Conservation (phyloP, 352 stramenopile genomes). For the Blastocystis sp. region DNA sequence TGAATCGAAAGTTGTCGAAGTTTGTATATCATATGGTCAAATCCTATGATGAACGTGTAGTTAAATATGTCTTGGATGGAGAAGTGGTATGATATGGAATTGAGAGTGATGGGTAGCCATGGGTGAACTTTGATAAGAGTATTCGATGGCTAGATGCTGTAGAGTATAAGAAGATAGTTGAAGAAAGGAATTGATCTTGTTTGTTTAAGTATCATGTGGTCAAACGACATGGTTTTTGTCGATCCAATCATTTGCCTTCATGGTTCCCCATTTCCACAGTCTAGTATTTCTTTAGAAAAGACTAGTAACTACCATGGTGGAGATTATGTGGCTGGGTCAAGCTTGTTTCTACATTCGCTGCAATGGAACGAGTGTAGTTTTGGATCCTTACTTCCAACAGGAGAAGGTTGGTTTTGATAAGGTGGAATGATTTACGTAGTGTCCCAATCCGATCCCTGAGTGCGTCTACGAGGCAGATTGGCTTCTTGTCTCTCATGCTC, state of each 20-base stretch:
- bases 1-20: background rate
- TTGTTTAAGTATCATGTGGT: background rate
- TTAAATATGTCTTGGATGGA: constrained; percentile 11
- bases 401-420: constrained; percentile 29
- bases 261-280: constrained; percentile 4
- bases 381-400: constrained; percentile 61
- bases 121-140: constrained; percentile 13
- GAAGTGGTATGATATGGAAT: background rate
- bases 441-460: constrained; percentile 54
- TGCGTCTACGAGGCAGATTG: constrained; percentile 55
- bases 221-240: background rate
- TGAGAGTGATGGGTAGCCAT: constrained; percentile 13
- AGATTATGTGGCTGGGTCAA: constrained; percentile 63
- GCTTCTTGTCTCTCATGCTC: constrained; percentile 54
- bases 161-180: constrained; percentile 45
- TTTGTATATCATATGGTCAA: constrained; percentile 61
- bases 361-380: constrained; percentile 53
- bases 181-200: background rate
- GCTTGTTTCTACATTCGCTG: constrained; percentile 60
- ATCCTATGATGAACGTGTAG: constrained; percentile 22
- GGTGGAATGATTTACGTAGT: background rate
- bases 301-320: constrained; percentile 34
- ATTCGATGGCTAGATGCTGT: constrained; percentile 31
- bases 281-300: background rate
- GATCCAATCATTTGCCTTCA: background rate